Evolutionary conservation across 345 rosid species (phyloP).

Genomic region (Hevea brasiliensis): DNA sequence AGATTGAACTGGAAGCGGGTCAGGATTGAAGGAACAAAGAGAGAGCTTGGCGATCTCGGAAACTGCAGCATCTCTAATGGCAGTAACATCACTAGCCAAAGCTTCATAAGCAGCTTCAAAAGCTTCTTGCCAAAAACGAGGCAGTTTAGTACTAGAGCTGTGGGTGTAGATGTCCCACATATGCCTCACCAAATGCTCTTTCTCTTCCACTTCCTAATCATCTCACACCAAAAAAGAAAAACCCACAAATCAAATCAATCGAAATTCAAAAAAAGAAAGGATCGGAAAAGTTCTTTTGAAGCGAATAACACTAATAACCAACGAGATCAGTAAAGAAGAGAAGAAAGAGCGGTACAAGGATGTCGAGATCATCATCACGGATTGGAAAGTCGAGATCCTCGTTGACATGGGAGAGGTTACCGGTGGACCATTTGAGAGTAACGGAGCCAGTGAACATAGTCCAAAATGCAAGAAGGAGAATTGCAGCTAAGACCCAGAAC

Average conservation of each 20-base stretch:
- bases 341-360: conserved; percentile 50
- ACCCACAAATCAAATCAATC: background rate
- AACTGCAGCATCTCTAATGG: conserved; percentile 53
- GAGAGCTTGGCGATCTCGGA: conserved; percentile 82
- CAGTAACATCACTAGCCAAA: conserved; percentile 52
- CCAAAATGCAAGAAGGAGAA: conserved; percentile 72
- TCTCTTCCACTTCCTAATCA: conserved; percentile 69
- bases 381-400: conserved; percentile 31
- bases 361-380: conserved; percentile 71
- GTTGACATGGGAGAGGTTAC: conserved; percentile 39
- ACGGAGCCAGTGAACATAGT: conserved; percentile 83
- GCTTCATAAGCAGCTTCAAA: conserved; percentile 77
- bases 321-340: background rate
- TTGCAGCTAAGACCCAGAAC: conserved; percentile 65
- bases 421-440: conserved; percentile 68
- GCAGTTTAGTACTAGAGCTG: conserved; percentile 45
- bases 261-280: background rate
- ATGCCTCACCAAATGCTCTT: conserved; percentile 69
- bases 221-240: background rate
- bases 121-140: conserved; percentile 75
- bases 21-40: conserved; percentile 34
- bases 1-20: conserved; percentile 28
- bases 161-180: conserved; percentile 86
- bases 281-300: too few species aligned
- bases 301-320: background rate